phyloP scores from a whole-genome alignment of 2,329 filamentous ascomycete species.

The Aspergillus novoparasiticus region DNA sequence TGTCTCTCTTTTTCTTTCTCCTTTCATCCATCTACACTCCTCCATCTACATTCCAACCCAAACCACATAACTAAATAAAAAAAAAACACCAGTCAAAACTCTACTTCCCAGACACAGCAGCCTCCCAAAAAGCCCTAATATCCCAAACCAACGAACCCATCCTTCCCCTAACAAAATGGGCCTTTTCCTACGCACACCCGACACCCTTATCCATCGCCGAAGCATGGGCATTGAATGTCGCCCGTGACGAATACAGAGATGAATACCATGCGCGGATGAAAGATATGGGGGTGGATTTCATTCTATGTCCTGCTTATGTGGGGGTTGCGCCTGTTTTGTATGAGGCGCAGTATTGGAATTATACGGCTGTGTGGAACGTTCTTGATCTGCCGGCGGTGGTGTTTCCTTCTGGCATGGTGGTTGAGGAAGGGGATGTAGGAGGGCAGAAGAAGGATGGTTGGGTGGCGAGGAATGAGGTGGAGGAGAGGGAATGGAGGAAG shows the following conservation, averaged over 20 bases:
- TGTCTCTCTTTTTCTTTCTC: neutral
- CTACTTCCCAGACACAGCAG: slow-evolving; percentile 53
- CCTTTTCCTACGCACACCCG: slow-evolving; percentile 27
- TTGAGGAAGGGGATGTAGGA: slow-evolving; percentile 28
- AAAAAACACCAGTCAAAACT: slow-evolving; percentile 40
- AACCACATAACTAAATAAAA: slow-evolving; percentile 3
- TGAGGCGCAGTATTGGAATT: slow-evolving; percentile 40
- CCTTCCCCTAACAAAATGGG: slow-evolving; percentile 49
- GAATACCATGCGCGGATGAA: slow-evolving; percentile 37
- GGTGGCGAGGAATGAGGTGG: slow-evolving; percentile 27
- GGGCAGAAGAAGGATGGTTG: slow-evolving; percentile 21
- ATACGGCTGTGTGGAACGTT: slow-evolving; percentile 39
- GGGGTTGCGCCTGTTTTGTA: slow-evolving; percentile 34
- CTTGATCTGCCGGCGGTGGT: slow-evolving; percentile 33
- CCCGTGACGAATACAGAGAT: slow-evolving; percentile 32
- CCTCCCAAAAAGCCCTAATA: slow-evolving; percentile 35
- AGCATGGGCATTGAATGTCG: slow-evolving; percentile 29
- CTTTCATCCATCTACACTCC: too few relatives aligned
- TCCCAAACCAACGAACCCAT: slow-evolving; percentile 47
- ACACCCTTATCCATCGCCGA: slow-evolving; percentile 30
- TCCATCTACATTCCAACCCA: too few relatives aligned
- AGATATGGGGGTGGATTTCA: slow-evolving; percentile 33
- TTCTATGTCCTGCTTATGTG: slow-evolving; percentile 32
- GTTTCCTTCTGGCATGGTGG: slow-evolving; percentile 32
- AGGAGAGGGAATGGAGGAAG: slow-evolving; percentile 37